Conservation (phyloP, 176 grass and related monocot genomes). For the Musa beccarii region DNA sequence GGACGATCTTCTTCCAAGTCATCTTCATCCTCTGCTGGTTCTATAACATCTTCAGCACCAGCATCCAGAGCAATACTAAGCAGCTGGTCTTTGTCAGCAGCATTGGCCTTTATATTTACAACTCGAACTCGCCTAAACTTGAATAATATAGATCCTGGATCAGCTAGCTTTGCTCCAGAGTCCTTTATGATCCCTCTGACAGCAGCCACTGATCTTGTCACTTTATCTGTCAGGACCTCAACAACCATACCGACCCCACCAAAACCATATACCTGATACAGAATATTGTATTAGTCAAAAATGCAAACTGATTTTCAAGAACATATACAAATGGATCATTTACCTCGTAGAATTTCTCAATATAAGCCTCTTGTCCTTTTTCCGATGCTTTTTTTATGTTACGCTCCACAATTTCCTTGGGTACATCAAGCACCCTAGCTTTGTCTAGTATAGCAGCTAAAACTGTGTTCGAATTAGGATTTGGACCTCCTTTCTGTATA, state of each 20-base stretch:
- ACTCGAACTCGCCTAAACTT: conserved; percentile 78
- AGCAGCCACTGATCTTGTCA: conserved; percentile 79
- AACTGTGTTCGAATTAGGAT: conserved; percentile 55
- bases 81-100: conserved; percentile 76
- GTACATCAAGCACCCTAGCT: conserved; percentile 77
- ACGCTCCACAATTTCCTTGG: conserved; percentile 82
- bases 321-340: conserved; percentile 8
- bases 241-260: conserved; percentile 93
- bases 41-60: conserved; percentile 91
- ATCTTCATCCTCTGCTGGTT: conserved; percentile 55
- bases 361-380: conserved; percentile 91
- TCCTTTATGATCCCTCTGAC: conserved; percentile 75
- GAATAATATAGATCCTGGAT: conserved; percentile 86
- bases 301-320: background rate
- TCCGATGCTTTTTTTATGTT: conserved; percentile 98
- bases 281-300: background rate
- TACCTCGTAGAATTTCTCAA: conserved; percentile 90
- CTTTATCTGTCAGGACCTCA: conserved; percentile 98
- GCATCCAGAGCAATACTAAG: conserved; percentile 70
- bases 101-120: conserved; percentile 65
- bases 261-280: conserved; percentile 82
- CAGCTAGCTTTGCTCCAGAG: conserved; percentile 70
- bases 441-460: conserved; percentile 84
- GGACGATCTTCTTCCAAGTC: conserved; percentile 43
- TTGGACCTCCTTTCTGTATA: conserved; percentile 80